phyloP scores from a whole-genome alignment of 2,329 filamentous ascomycete species.

The Aspergillus ochraceus region DNA sequence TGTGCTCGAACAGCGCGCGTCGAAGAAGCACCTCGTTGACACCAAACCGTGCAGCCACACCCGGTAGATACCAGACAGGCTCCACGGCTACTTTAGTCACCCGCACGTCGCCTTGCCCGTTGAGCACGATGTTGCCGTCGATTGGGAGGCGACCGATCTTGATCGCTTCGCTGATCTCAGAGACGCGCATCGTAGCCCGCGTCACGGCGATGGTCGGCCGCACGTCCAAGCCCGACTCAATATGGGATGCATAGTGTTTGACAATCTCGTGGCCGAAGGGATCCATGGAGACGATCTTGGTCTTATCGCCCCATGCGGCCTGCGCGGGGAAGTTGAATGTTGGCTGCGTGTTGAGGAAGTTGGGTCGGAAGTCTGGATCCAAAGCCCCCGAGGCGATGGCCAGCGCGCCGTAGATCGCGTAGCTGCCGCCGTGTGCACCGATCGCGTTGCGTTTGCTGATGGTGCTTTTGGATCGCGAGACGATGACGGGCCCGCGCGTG shows the following conservation, averaged over 20 bases:
- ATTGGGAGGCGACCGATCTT: conserved; percentile 67
- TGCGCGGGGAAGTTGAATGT: conserved; percentile 81
- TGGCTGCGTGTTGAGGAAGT: conserved; percentile 83
- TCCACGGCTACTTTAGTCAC: conserved; percentile 95
- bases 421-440: conserved; percentile 77
- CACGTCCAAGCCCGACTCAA: conserved; percentile 69
- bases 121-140: conserved; percentile 86
- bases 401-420: conserved; percentile 88
- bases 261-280: conserved; percentile 82
- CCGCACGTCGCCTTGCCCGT: conserved; percentile 74
- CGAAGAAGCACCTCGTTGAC: conserved; percentile 82
- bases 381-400: conserved; percentile 87
- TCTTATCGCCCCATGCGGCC: conserved; percentile 78
- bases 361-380: conserved; percentile 71
- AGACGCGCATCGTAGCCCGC: conserved; percentile 86
- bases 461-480: conserved; percentile 46
- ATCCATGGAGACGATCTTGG: conserved; percentile 95
- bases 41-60: conserved; percentile 86
- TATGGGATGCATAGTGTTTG: conserved; percentile 70
- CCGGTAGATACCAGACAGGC: conserved; percentile 80
- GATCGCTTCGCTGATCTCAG: conserved; percentile 85
- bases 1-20: conserved; percentile 85
- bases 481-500: conserved; percentile 79
- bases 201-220: conserved; percentile 86
- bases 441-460: conserved; percentile 47